Base-by-base conservation (phyloP, 2,329 filamentous ascomycete species). In the Penicillium sp. region DNA sequence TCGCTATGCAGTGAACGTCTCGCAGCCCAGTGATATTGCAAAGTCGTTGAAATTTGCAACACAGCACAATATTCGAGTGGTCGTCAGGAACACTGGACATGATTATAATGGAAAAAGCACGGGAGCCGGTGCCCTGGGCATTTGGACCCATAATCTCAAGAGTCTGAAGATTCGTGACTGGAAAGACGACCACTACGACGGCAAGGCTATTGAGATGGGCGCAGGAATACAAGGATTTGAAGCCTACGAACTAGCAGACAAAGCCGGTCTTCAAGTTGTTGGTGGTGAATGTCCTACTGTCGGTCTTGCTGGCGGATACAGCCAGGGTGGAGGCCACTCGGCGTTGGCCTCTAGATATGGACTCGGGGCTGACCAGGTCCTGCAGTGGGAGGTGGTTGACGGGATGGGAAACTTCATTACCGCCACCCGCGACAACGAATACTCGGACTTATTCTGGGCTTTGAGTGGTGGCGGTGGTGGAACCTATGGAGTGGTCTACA, bases 281-380 rank as follows among this genome's bases (percentile, higher is more conserved):
- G 77, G 76, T 1, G 81, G 81, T 2, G 73, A 73, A 2, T 74
- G 73, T 29, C 74, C 73, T 0, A 77, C 74, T 0, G 80, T 84
- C 4, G 80, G 80, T 1, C 54, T 80, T 6, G 75, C 77, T 0
- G 82, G 81, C 13, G 81, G 81, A 1, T 85, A 77, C 55, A 74
- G 70, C 3, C 78, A 81, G 59, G 80, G 80, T 4, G 82, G 79
- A 11, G 82, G 82, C 0, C 79, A 83, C 57, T 75, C 73, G 0
- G 68, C 74, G 0, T 68, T 85, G 1, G 70, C 69, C 26, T 76
- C 75, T 1, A 67, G 61, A n/a, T 78, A 77, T 40, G 82, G 82
- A 5, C 69, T 86, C 0, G 77, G 66, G 10, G 80, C 79, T 0
- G 81, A 85, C 52, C 75, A 85, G 40, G 72, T 76, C 0, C 68